Conservation (phyloP, 2,329 filamentous ascomycete species). For the Nigrospora osmanthi region DNA sequence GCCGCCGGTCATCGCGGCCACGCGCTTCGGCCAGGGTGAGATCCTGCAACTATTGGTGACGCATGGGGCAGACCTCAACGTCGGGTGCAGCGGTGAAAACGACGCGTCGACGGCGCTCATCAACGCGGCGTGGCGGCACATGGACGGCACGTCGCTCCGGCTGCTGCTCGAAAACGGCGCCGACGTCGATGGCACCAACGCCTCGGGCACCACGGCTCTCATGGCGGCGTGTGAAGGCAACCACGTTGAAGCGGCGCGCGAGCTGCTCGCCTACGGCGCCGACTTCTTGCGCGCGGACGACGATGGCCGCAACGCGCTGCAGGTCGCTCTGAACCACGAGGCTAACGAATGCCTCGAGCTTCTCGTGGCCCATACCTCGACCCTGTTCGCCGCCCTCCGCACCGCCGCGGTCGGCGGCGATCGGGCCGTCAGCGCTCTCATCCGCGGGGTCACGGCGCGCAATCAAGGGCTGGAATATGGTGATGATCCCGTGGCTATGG, state of each 20-base stretch:
- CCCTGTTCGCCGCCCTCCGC: neutral
- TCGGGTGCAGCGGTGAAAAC: slow-evolving; percentile 14
- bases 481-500: neutral
- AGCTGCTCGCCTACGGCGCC: neutral
- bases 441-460: neutral
- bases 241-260: neutral
- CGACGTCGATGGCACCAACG: neutral
- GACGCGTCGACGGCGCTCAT: slow-evolving; percentile 27
- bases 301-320: neutral
- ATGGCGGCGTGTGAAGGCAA: neutral
- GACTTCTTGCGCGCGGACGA: neutral
- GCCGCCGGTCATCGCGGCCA: slow-evolving; percentile 28
- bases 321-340: neutral
- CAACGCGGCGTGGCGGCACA: slow-evolving; percentile 17
- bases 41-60: slow-evolving; percentile 27
- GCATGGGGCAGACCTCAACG: slow-evolving; percentile 25
- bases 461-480: neutral
- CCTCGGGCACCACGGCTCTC: neutral
- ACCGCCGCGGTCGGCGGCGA: neutral
- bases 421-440: neutral
- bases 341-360: neutral
- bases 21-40: slow-evolving; percentile 20
- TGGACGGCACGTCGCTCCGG: neutral
- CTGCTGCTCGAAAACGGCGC: neutral
- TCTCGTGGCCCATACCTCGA: neutral